Conservation (phyloP, 2,329 filamentous ascomycete species). For the Sporothrix globosa region DNA sequence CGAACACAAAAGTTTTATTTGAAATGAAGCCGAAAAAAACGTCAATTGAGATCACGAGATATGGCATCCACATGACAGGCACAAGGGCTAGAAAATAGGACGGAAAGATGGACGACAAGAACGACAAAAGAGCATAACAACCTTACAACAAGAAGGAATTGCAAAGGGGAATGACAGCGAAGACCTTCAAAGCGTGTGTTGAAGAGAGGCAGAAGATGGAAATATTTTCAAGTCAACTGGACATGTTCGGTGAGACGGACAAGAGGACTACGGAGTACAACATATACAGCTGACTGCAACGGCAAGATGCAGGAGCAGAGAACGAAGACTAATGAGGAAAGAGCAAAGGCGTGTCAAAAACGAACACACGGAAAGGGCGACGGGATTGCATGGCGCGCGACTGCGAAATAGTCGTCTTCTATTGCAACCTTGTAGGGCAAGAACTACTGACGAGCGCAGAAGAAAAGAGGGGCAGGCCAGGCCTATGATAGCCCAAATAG, state of each 20-base stretch:
- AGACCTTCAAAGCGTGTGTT: neutral
- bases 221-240: neutral
- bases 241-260: neutral
- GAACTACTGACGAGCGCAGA: neutral
- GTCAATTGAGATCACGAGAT: neutral
- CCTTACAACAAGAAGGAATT: neutral
- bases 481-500: neutral
- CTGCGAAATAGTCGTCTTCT: neutral
- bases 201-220: neutral
- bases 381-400: conserved; percentile 3
- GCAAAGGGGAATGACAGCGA: too few species aligned
- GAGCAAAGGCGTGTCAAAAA: conserved; percentile 7
- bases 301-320: neutral
- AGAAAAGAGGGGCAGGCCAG: conserved; percentile 16
- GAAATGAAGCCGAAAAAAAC: neutral
- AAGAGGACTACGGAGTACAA: neutral
- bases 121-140: neutral
- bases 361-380: neutral
- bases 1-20: neutral
- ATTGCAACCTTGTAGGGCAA: neutral
- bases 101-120: neutral
- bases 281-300: neutral
- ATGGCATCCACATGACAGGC: neutral
- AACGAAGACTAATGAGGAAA: conserved; percentile 8
- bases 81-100: neutral